These are phyloP conservation scores for Parachaetomium inaequale DNA, from an alignment of 495 filamentous ascomycete genomes.

Conservation along the genomic window DNA sequence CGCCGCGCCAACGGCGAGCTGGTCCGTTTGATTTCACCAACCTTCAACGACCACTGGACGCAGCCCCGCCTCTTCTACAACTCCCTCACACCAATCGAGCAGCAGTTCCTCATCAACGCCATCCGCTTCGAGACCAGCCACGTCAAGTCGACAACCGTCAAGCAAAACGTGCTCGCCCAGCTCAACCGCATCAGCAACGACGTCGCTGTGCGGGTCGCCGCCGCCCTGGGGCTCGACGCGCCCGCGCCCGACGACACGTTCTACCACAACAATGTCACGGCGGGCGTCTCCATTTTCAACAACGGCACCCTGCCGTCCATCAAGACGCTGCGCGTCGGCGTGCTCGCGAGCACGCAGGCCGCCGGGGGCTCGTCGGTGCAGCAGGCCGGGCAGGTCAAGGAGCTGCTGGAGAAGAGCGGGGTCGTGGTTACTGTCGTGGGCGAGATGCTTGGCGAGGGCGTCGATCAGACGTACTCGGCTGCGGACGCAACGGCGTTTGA, in stretches of 20 bases:
- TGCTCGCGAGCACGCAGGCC: slow-evolving; percentile 51
- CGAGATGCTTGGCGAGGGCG: slow-evolving; percentile 53
- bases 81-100: slow-evolving; percentile 64
- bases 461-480: slow-evolving; percentile 67
- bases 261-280: slow-evolving; percentile 69
- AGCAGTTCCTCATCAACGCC: slow-evolving; percentile 75
- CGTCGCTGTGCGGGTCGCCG: slow-evolving; percentile 62
- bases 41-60: slow-evolving; percentile 72
- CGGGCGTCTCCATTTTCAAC: slow-evolving; percentile 58
- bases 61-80: slow-evolving; percentile 76
- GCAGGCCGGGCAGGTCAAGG: slow-evolving; percentile 48
- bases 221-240: slow-evolving; percentile 54
- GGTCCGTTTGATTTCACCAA: slow-evolving; percentile 56
- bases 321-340: slow-evolving; percentile 63
- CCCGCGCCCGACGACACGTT: slow-evolving; percentile 59
- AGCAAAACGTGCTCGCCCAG: slow-evolving; percentile 62
- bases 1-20: slow-evolving; percentile 54
- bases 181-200: slow-evolving; percentile 70
- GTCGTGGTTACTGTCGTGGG: slow-evolving; percentile 61
- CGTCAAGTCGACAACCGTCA: slow-evolving; percentile 53
- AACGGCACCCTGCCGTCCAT: slow-evolving; percentile 54
- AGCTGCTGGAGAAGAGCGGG: slow-evolving; percentile 43
- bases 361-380: slow-evolving; percentile 40
- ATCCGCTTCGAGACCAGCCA: slow-evolving; percentile 70
- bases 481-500: slow-evolving; percentile 71